These are phyloP conservation scores for Dryas integrifolia DNA, from an alignment of 331 rosid genomes.

Conservation along the genomic window DNA sequence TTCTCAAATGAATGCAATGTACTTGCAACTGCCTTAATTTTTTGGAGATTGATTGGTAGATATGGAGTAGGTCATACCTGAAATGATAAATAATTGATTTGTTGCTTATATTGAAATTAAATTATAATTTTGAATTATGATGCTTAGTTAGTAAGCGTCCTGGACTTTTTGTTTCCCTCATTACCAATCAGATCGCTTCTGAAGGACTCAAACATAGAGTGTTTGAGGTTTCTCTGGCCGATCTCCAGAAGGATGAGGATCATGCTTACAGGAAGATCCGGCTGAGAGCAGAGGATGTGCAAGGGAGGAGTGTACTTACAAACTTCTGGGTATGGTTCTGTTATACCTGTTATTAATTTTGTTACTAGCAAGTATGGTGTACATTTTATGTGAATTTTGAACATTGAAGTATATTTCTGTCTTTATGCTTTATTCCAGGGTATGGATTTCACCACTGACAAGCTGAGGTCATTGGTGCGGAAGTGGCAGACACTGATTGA, in stretches of 20 bases:
- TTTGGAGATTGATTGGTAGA: not conserved
- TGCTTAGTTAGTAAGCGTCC: not conserved
- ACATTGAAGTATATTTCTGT: no score
- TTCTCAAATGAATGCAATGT: not conserved
- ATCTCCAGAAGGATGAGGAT: slow-evolving; percentile 40
- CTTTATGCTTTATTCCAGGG: slow-evolving; percentile 34
- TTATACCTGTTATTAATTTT: not conserved
- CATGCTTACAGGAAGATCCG: slow-evolving; percentile 42
- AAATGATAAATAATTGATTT: not conserved
- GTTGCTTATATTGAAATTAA: not conserved
- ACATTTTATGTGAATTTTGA: not conserved
- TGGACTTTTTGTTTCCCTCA: not conserved
- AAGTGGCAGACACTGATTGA: slow-evolving; percentile 78
- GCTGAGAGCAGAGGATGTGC: slow-evolving; percentile 43
- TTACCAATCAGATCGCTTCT: slow-evolving; percentile 29
- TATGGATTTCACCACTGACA: slow-evolving; percentile 65
- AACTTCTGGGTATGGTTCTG: slow-evolving; percentile 36
- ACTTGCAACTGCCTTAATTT: not conserved
- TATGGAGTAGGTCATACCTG: not conserved
- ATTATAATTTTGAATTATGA: not conserved
- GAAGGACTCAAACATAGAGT: slow-evolving; percentile 79
- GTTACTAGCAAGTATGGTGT: not conserved
- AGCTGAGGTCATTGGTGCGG: slow-evolving; percentile 68
- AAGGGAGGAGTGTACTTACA: slow-evolving; percentile 36
- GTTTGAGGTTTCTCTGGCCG: slow-evolving; percentile 52